These are phyloP conservation scores for Venturia pyrina DNA, from an alignment of 2,329 filamentous ascomycete species.

Conservation along the genomic window DNA sequence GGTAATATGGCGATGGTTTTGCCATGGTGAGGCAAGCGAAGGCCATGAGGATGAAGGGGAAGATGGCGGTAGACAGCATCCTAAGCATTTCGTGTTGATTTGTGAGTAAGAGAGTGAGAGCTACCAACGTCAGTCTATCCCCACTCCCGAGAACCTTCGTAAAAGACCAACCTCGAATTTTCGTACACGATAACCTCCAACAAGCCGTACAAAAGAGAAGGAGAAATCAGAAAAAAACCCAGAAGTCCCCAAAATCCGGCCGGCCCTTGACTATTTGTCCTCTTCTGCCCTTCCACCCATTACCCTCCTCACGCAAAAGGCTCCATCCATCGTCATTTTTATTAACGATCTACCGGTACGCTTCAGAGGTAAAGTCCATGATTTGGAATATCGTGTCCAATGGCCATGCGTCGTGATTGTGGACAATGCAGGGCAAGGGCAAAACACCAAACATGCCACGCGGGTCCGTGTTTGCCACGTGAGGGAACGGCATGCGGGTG, in stretches of 20 bases:
- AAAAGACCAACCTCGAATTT: neutral
- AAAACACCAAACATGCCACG: neutral
- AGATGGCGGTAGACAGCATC: neutral
- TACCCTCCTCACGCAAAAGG: neutral
- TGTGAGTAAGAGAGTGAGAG: no score
- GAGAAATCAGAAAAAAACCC: neutral
- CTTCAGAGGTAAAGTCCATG: constrained; percentile 1
- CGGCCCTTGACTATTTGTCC: neutral
- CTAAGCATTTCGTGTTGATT: neutral
- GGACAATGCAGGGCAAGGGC: neutral
- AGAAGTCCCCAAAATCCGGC: neutral
- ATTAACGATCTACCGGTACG: neutral
- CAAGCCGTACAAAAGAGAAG: neutral
- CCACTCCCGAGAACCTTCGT: neutral
- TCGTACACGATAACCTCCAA: no score
- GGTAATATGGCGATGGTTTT: neutral
- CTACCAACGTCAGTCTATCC: neutral
- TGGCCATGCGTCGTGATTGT: neutral
- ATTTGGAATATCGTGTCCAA: neutral
- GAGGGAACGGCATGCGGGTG: neutral
- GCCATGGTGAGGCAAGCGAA: neutral
- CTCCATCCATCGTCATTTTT: neutral
- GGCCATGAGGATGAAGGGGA: neutral
- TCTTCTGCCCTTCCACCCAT: neutral
- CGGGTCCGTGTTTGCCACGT: neutral